Percentiles rank a stretch among this genome's conserved stretches.
These are phyloP conservation scores for Metschnikowia orientalis DNA, from an alignment of 805 yeast genomes.

Conservation along the genomic window DNA sequence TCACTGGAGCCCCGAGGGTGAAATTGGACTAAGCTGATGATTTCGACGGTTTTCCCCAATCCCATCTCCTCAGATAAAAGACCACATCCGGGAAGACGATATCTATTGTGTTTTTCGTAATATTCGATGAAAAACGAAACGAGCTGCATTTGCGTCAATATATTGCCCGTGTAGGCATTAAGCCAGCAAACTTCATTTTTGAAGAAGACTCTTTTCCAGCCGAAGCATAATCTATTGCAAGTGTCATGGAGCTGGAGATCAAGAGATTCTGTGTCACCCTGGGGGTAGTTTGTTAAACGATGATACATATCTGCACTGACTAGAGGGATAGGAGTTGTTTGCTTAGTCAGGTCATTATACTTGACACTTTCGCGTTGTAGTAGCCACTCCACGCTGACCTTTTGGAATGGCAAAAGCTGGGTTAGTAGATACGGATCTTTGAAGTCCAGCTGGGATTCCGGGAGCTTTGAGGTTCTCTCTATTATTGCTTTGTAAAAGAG, in stretches of 20 bases:
- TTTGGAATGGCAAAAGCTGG: constrained; percentile 47
- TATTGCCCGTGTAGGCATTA: constrained; percentile 48
- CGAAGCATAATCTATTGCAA: constrained; percentile 46
- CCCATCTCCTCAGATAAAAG: constrained; percentile 96
- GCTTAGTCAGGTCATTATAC: constrained; percentile 25
- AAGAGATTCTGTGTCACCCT: constrained; percentile 10
- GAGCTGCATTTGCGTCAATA: constrained; percentile 33
- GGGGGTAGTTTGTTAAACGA: constrained; percentile 7
- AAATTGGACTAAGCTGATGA: constrained; percentile 57
- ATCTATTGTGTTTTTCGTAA: constrained; percentile 18
- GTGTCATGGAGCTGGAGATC: constrained; percentile 24
- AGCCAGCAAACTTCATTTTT: constrained; percentile 34
- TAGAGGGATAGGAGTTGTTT: constrained; percentile 21
- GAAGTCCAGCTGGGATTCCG: constrained; percentile 17
- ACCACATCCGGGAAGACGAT: constrained; percentile 51
- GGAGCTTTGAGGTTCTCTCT: constrained; percentile 34
- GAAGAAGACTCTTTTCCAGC: constrained; percentile 40
- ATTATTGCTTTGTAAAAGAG: constrained; percentile 50
- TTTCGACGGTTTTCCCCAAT: constrained; percentile 88
- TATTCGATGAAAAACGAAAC: constrained; percentile 24
- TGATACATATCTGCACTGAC: constrained; percentile 12
- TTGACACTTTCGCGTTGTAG: constrained; percentile 45
- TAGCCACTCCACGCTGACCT: constrained; percentile 54
- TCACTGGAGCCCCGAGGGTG: constrained; percentile 50
- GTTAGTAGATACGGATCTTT: constrained; percentile 43